Conservation (phyloP, 257 asterid species). For the Ocimum tenuiflorum region DNA sequence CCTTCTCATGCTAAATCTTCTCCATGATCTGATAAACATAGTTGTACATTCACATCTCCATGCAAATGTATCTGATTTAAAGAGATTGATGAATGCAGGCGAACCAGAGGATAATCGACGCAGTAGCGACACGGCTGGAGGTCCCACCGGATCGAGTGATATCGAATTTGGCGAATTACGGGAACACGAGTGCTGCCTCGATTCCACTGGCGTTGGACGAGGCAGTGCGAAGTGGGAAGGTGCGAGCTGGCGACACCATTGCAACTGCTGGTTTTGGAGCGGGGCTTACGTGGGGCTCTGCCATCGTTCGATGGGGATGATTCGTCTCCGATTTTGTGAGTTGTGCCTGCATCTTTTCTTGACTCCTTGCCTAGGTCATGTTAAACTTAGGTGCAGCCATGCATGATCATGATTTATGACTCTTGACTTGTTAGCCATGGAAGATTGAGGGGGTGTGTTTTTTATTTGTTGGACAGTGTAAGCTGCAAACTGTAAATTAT, state of each 20-base stretch:
- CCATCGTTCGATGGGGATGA: slow-evolving; percentile 78
- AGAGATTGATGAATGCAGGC: slow-evolving; percentile 45
- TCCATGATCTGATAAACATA: too few species aligned
- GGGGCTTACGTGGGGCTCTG: slow-evolving; percentile 92
- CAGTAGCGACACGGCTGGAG: slow-evolving; percentile 67
- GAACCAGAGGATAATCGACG: slow-evolving; percentile 77
- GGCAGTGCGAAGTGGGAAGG: slow-evolving; percentile 77
- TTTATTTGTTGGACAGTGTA: too few species aligned
- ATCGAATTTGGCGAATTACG: slow-evolving; percentile 73
- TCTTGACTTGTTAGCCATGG: too few species aligned
- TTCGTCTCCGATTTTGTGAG: neutral
- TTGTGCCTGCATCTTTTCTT: too few species aligned
- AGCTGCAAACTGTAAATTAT: too few species aligned
- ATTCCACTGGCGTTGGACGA: slow-evolving; percentile 89
- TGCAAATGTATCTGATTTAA: neutral
- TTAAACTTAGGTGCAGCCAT: too few species aligned
- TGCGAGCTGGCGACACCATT: slow-evolving; percentile 56
- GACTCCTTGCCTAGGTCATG: too few species aligned
- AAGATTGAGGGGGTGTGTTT: too few species aligned
- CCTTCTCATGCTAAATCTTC: too few species aligned
- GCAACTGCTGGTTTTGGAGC: slow-evolving; percentile 96
- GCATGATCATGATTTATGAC: too few species aligned
- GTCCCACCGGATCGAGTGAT: slow-evolving; percentile 68
- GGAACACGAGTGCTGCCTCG: slow-evolving; percentile 88
- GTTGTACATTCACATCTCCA: neutral